Conservation (phyloP, 305 asterid species). For the Solanum hybrid region DNA sequence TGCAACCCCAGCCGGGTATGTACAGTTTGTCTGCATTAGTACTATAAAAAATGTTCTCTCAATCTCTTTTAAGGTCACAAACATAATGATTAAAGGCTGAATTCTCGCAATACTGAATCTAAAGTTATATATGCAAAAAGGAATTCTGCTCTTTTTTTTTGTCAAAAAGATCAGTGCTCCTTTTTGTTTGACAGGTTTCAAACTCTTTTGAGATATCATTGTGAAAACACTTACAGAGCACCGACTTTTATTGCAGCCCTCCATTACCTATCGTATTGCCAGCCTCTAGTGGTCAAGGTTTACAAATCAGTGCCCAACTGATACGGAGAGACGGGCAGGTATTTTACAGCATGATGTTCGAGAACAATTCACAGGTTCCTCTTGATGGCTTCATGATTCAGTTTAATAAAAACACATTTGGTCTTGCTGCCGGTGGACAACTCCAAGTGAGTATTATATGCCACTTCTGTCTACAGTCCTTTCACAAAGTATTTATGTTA, state of each 20-base stretch:
- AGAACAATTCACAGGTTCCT: conserved; percentile 67
- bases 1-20: conserved; percentile 50
- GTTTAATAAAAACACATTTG: conserved; percentile 96
- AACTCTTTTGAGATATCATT: conserved; percentile 9
- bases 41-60: background rate
- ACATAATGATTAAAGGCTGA: background rate
- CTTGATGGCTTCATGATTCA: conserved; percentile 98
- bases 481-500: background rate
- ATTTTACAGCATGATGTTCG: conserved; percentile 86
- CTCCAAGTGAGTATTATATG: conserved; percentile 54
- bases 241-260: conserved; percentile 52
- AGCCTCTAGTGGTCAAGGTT: conserved; percentile 83
- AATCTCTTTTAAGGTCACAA: background rate
- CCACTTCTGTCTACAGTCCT: background rate
- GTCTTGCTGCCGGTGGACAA: conserved; percentile 86
- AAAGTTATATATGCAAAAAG: background rate
- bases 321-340: conserved; percentile 79
- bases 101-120: background rate
- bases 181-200: background rate
- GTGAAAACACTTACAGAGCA: conserved; percentile 8
- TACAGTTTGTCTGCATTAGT: background rate
- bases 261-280: conserved; percentile 73
- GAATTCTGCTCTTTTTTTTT: background rate
- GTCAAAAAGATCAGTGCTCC: background rate
- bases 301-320: conserved; percentile 90